Percentiles rank a stretch among this genome's conserved stretches.
Conservation (phyloP, 345 rosid genomes). For the Salix purpurea region DNA sequence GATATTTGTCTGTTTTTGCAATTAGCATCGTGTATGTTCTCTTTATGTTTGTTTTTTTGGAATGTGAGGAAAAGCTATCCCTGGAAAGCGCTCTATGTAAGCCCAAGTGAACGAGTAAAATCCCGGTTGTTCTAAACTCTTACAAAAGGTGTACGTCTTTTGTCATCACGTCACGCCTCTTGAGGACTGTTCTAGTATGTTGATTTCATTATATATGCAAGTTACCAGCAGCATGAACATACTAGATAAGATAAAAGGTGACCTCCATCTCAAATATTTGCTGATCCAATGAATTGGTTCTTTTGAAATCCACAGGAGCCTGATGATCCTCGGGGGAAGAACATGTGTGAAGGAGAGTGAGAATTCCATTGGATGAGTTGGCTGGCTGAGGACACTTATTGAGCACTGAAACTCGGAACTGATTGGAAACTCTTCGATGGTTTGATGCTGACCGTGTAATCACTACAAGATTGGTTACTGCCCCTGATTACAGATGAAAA, state of each 20-base stretch:
- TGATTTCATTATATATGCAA: no score
- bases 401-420: constrained; percentile 27
- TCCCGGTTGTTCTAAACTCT: no score
- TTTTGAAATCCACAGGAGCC: constrained; percentile 4
- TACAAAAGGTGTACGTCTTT: no score
- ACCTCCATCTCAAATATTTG: constrained; percentile 42
- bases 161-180: no score
- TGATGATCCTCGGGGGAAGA: constrained; percentile 14
- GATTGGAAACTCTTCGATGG: constrained; percentile 23
- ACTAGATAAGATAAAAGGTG: background rate
- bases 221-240: background rate
- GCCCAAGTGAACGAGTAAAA: no score
- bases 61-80: no score
- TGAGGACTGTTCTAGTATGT: no score
- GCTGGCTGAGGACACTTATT: constrained; percentile 36
- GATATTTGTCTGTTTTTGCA: background rate
- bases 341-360: constrained; percentile 13
- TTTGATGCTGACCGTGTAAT: constrained; percentile 27
- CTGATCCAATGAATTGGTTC: constrained; percentile 19
- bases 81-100: no score
- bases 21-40: background rate
- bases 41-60: background rate
- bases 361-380: constrained; percentile 18
- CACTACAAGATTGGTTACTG: constrained; percentile 36
- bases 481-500: constrained; percentile 30